A percentile compares a stretch with the other conserved stretches of the same genome.
These are phyloP conservation scores for Paracamarosporium sp. DNA, from an alignment of 2,329 filamentous ascomycete genomes.

Conservation along the genomic window DNA sequence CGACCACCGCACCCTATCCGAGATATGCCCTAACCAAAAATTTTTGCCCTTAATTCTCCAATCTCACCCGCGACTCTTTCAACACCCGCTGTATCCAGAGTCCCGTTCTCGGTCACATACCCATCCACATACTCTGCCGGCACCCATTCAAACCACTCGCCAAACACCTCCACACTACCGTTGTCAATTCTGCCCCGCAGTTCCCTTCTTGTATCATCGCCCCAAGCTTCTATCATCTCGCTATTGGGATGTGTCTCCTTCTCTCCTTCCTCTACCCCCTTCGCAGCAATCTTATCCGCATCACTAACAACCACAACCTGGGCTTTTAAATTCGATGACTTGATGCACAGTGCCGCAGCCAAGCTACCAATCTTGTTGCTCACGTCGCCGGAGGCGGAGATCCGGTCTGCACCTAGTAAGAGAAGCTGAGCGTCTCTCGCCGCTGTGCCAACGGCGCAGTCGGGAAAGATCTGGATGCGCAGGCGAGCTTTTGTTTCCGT, in stretches of 20 bases:
- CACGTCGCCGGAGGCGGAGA: constrained; percentile 64
- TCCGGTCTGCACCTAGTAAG: constrained; percentile 69
- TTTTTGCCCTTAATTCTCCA: constrained; percentile 24
- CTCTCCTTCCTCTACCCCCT: neutral
- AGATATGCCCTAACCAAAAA: constrained; percentile 17
- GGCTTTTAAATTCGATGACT: constrained; percentile 53
- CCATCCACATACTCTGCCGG: constrained; percentile 30
- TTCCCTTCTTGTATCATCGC: constrained; percentile 10
- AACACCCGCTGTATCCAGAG: constrained; percentile 24
- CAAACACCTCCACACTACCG: constrained; percentile 42
- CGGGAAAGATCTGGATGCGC: constrained; percentile 62
- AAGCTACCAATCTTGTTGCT: constrained; percentile 73
- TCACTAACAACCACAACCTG: constrained; percentile 65
- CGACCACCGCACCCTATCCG: neutral
- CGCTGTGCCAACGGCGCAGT: constrained; percentile 65
- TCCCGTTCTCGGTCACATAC: constrained; percentile 39
- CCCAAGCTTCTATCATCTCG: constrained; percentile 59
- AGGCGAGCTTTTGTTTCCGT: constrained; percentile 26
- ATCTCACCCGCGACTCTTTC: constrained; percentile 16
- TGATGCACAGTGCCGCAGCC: constrained; percentile 63
- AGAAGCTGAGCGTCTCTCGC: constrained; percentile 62
- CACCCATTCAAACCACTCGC: constrained; percentile 48
- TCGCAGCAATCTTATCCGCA: constrained; percentile 64
- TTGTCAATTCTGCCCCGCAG: constrained; percentile 18
- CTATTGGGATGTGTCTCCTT: constrained; percentile 54